These are phyloP conservation scores for Juglanconis sp. DNA, from an alignment of 2,329 filamentous ascomycete species.

Conservation along the genomic window DNA sequence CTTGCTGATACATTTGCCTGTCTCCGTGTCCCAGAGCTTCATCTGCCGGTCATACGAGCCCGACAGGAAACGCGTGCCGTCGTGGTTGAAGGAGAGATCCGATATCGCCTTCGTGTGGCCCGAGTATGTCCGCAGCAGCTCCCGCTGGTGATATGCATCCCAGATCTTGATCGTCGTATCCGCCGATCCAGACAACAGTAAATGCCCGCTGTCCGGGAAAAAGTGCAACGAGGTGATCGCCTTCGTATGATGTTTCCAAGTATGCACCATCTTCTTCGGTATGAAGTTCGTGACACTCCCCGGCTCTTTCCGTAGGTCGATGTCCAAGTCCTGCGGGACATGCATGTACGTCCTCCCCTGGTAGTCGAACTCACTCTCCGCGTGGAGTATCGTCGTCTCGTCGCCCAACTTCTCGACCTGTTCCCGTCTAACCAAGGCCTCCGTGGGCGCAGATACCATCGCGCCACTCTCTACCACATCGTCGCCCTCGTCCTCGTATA, in stretches of 20 bases:
- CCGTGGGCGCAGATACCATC: slow-evolving; percentile 53
- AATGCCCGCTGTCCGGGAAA: slow-evolving; percentile 82
- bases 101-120: slow-evolving; percentile 89
- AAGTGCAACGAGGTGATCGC: slow-evolving; percentile 86
- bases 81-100: slow-evolving; percentile 81
- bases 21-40: slow-evolving; percentile 98
- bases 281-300: slow-evolving; percentile 85
- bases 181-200: slow-evolving; percentile 84
- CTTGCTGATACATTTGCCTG: slow-evolving; percentile 78
- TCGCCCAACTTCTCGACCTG: slow-evolving; percentile 58
- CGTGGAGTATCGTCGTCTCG: slow-evolving; percentile 87
- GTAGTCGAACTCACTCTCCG: slow-evolving; percentile 81
- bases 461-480: slow-evolving; percentile 64
- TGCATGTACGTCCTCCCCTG: slow-evolving; percentile 98
- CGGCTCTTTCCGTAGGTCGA: slow-evolving; percentile 78
- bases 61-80: slow-evolving; percentile 82
- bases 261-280: slow-evolving; percentile 89
- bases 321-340: slow-evolving; percentile 82
- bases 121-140: slow-evolving; percentile 85
- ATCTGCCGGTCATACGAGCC: slow-evolving; percentile 93
- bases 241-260: slow-evolving; percentile 81
- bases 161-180: slow-evolving; percentile 91
- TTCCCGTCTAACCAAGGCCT: slow-evolving; percentile 53
- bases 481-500: slow-evolving; percentile 72
- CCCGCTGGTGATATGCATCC: slow-evolving; percentile 87